These are phyloP conservation scores for Suillus cothurnatus DNA, from an alignment of 768 basidiomycete species.

Conservation along the genomic window DNA sequence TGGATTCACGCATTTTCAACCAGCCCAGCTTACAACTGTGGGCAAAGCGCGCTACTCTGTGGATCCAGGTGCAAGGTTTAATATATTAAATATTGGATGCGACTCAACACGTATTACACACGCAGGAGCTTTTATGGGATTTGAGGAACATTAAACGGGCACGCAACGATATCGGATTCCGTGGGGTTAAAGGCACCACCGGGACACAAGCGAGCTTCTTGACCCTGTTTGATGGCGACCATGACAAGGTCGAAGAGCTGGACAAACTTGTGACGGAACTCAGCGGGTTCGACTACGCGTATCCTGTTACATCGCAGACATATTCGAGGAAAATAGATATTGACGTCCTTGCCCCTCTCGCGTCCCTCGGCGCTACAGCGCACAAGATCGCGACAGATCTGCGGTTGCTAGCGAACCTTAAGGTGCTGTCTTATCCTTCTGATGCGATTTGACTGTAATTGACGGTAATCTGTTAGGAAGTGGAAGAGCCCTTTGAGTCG, in stretches of 20 bases:
- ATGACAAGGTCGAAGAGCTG: constrained; percentile 91
- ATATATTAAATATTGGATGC: neutral
- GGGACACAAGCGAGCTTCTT: constrained; percentile 98
- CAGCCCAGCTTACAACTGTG: constrained; percentile 97
- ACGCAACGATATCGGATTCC: constrained; percentile 90
- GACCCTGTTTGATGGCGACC: constrained; percentile 91
- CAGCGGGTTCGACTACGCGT: constrained; percentile 90
- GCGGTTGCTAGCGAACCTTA: constrained; percentile 90
- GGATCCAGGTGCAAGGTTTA: constrained; percentile 73
- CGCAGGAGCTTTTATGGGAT: constrained; percentile 93
- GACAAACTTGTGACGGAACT: constrained; percentile 89
- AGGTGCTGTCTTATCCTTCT: constrained; percentile 45
- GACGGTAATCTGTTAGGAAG: constrained; percentile 58
- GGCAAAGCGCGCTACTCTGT: constrained; percentile 95
- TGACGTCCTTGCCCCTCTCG: constrained; percentile 88
- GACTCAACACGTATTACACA: neutral
- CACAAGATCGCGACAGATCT: constrained; percentile 99
- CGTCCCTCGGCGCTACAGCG: constrained; percentile 90
- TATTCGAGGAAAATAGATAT: constrained; percentile 98
- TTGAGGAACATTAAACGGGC: constrained; percentile 90
- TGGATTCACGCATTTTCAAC: constrained; percentile 99
- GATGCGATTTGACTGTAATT: neutral
- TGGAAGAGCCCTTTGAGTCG: constrained; percentile 98
- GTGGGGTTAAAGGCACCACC: constrained; percentile 99
- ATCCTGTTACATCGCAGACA: constrained; percentile 98